Evolutionary conservation across 106 monocot species (phyloP).

Genomic region (Dioscorea alata): DNA sequence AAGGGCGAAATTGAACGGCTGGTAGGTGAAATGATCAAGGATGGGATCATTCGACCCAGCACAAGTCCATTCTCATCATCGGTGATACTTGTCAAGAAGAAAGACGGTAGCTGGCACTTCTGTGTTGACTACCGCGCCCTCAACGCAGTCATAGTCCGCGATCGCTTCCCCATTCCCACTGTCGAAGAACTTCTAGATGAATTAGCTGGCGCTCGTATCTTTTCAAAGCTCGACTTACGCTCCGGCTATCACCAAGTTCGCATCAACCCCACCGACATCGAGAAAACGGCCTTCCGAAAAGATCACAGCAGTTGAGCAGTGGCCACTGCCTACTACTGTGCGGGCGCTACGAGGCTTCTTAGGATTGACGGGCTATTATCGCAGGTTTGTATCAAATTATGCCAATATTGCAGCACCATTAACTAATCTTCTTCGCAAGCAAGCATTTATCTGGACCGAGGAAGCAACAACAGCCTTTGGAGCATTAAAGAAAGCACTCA

Average conservation of each 20-base stretch:
- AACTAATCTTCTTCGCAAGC: background rate
- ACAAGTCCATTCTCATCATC: too few species aligned
- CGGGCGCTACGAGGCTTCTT: too few species aligned
- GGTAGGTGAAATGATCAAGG: too few species aligned
- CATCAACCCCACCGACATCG: background rate
- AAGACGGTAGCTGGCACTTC: background rate
- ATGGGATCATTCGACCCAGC: too few species aligned
- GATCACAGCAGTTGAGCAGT: too few species aligned
- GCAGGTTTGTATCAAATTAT: background rate
- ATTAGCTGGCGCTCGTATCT: background rate
- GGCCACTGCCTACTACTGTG: too few species aligned
- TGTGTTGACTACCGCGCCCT: slow-evolving; percentile 5
- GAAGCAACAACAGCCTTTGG: background rate
- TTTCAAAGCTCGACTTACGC: background rate
- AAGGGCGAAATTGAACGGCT: too few species aligned
- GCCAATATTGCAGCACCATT: background rate
- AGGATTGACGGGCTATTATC: too few species aligned
- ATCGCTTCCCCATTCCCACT: too few species aligned
- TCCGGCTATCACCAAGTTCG: background rate
- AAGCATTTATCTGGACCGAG: background rate
- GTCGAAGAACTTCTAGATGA: too few species aligned
- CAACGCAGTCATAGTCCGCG: background rate
- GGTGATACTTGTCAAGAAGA: too few species aligned
- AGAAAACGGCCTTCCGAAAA: background rate
- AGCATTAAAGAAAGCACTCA: background rate